Base-by-base conservation (phyloP, 257 asterid species). In the Eustoma russellianum region DNA sequence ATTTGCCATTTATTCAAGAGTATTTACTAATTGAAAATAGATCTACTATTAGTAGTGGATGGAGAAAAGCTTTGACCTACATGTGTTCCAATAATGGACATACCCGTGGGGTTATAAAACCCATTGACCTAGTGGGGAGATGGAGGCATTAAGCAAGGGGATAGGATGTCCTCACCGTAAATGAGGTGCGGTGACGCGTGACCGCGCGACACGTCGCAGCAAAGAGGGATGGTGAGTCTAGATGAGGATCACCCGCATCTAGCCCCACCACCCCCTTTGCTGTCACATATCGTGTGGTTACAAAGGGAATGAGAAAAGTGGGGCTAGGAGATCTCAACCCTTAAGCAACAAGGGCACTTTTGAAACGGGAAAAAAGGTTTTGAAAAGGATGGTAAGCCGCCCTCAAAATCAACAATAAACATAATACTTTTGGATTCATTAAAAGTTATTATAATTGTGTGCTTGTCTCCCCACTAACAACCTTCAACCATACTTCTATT, bases 341-440 rank as follows among this genome's bases (percentile, higher is more conserved):
- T n/a, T n/a, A n/a, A n/a, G n/a, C n/a, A n/a, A n/a, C n/a, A n/a
- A n/a, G n/a, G 70, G 56, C 52, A 48, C 46, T 49, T 46, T 41
- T 11, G 7, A 13, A 59, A 50, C 56, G 2, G 38, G 59, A 46
- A 62, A 75, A 75, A 76, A 67, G 82, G 67, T 69, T 59, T 44
- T 66, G 79, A 77, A 67, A 81, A 75, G 71, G 85, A 85, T 67
- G 68, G 74, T 63, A 55, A 65, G 81, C 85, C 70, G 77, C 83
- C 79, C 72, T 59, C 16, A 46, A 19, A 34, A 57, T 64, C 35
- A 14, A 24, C 30, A 24, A 24, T 2, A 24, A 24, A 2, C 30
- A 24, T 24, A 24, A 24, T 47, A 12, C 7, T 33, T 40, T 33
- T 17, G 50, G 66, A 63, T 63, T 50, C 11, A 57, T 44, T 54